Evolutionary conservation across 2,329 filamentous ascomycete species (phyloP).

Genomic region (Aspergillus calidoustus): DNA sequence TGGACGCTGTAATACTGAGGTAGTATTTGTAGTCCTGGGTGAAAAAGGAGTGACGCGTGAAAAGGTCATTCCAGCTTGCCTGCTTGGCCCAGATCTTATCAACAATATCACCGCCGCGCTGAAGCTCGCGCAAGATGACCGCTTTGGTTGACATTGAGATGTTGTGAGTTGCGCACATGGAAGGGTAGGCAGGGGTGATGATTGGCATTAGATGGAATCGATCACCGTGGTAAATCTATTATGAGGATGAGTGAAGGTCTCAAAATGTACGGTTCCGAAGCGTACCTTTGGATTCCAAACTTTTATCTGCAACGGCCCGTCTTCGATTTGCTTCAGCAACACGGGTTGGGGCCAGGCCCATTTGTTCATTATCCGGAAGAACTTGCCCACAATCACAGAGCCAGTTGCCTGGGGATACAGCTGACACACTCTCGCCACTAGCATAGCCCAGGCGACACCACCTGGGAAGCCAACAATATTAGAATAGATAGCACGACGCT

Average conservation of each 20-base stretch:
- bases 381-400: constrained; percentile 87
- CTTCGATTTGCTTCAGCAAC: constrained; percentile 84
- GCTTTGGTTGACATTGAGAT: constrained; percentile 83
- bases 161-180: constrained; percentile 97
- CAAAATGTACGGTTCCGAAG: not conserved
- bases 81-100: constrained; percentile 79
- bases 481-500: constrained; percentile 87
- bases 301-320: constrained; percentile 76
- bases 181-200: constrained; percentile 95
- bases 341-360: constrained; percentile 98
- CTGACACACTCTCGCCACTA: constrained; percentile 94
- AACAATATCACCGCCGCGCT: constrained; percentile 75
- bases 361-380: constrained; percentile 87
- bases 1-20: constrained; percentile 81
- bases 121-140: constrained; percentile 81
- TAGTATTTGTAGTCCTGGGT: constrained; percentile 94
- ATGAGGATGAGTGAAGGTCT: not conserved
- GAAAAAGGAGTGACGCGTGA: constrained; percentile 91
- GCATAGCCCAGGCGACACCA: constrained; percentile 97
- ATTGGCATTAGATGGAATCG: constrained; percentile 93
- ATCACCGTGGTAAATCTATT: constrained; percentile 76
- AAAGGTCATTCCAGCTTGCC: constrained; percentile 82
- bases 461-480: constrained; percentile 97
- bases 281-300: constrained; percentile 91
- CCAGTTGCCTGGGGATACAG: constrained; percentile 91